These are phyloP conservation scores for Sphaerulina vaccinii DNA, from an alignment of 2,329 filamentous ascomycete genomes.

Conservation along the genomic window DNA sequence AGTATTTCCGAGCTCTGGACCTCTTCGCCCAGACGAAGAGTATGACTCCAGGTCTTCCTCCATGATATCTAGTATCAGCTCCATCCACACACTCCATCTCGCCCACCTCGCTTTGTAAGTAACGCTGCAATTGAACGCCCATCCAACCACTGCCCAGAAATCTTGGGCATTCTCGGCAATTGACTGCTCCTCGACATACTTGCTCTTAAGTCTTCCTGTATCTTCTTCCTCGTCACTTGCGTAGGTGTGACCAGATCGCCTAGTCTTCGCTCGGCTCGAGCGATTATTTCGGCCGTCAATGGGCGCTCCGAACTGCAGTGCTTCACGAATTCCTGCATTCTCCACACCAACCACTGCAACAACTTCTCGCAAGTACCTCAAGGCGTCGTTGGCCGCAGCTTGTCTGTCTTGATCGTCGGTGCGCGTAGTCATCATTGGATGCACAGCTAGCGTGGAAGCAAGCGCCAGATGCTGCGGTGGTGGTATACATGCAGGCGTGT, in stretches of 20 bases:
- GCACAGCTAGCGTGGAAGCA: constrained; percentile 76
- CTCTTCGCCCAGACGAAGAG: constrained; percentile 29
- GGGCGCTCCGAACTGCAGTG: constrained; percentile 63
- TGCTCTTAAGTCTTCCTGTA: constrained; percentile 56
- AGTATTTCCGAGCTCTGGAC: constrained; percentile 43
- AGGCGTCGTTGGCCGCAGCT: constrained; percentile 64
- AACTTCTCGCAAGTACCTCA: constrained; percentile 69
- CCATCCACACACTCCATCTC: constrained; percentile 77
- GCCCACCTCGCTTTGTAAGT: constrained; percentile 72
- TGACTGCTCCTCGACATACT: constrained; percentile 63
- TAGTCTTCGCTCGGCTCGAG: constrained; percentile 21
- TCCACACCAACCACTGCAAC: constrained; percentile 65
- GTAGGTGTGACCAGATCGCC: constrained; percentile 7
- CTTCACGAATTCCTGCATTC: constrained; percentile 66
- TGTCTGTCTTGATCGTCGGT: constrained; percentile 60
- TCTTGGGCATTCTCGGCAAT: constrained; percentile 76
- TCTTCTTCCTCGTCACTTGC: constrained; percentile 35
- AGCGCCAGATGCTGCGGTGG: constrained; percentile 72
- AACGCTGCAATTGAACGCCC: constrained; percentile 88
- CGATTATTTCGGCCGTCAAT: constrained; percentile 9
- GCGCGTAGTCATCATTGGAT: constrained; percentile 76
- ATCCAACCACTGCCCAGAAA: constrained; percentile 86
- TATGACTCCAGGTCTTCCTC: constrained; percentile 68
- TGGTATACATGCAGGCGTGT: constrained; percentile 61
- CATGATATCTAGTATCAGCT: constrained; percentile 74